Evolutionary conservation across 1,284 basidiomycete genomes (phyloP).

Genomic region (Sporisorium sorghi): DNA sequence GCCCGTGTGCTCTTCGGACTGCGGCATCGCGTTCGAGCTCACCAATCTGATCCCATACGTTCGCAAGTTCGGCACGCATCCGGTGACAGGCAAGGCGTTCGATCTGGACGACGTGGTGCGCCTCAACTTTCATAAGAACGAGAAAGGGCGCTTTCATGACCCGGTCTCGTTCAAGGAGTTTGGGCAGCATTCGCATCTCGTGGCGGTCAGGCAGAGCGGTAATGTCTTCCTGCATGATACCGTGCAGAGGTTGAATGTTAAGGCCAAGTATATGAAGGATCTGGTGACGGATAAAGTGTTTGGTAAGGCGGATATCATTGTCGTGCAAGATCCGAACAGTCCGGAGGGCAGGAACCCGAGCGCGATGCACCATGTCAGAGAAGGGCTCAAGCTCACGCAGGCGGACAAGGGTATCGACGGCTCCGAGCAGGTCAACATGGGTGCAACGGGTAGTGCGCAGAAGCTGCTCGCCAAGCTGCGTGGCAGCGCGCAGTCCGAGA

Average conservation of each 20-base stretch:
- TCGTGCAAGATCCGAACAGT: conserved; percentile 74
- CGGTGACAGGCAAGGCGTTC: conserved; percentile 85
- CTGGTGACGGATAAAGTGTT: conserved; percentile 84
- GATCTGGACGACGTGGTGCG: conserved; percentile 83
- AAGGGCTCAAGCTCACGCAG: conserved; percentile 58
- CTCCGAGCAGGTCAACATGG: conserved; percentile 63
- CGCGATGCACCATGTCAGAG: conserved; percentile 64
- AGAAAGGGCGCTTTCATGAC: conserved; percentile 65
- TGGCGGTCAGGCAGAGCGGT: conserved; percentile 73
- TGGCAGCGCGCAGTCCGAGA: conserved; percentile 1
- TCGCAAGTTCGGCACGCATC: conserved; percentile 78
- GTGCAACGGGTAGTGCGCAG: conserved; percentile 65
- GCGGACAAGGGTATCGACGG: conserved; percentile 57
- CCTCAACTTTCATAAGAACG: conserved; percentile 80
- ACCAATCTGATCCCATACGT: conserved; percentile 89
- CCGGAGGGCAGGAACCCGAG: conserved; percentile 35
- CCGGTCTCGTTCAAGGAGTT: conserved; percentile 72
- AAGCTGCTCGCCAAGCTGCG: conserved; percentile 52
- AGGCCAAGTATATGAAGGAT: conserved; percentile 79
- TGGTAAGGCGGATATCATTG: conserved; percentile 88
- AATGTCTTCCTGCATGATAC: conserved; percentile 90
- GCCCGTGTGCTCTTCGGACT: conserved; percentile 85
- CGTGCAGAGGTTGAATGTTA: conserved; percentile 77
- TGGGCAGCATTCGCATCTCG: conserved; percentile 72
- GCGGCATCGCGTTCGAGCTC: conserved; percentile 68